Evolutionary conservation across 257 asterid genomes (phyloP).

Genomic region (Linderniella brevidens): DNA sequence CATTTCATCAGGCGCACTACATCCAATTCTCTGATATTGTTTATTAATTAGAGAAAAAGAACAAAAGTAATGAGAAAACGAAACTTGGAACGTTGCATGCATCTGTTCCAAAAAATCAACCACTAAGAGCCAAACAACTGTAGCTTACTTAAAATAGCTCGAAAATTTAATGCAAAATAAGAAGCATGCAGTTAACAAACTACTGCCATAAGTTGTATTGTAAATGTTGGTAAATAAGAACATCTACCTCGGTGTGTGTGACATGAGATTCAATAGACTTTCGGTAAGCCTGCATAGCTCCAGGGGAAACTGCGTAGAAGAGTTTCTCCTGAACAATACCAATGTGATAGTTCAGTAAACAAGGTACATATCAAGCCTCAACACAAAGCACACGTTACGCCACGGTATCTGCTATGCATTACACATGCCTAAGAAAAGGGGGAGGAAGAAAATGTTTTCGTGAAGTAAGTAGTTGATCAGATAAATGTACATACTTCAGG

Average conservation of each 20-base stretch:
- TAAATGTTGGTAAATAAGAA: not conserved
- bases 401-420: too few relatives aligned
- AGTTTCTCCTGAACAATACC: slow-evolving; percentile 45
- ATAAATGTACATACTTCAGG: not conserved
- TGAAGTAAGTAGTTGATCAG: not conserved
- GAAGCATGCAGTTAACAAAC: not conserved
- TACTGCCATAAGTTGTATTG: not conserved
- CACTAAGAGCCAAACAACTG: too few relatives aligned
- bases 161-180: not conserved
- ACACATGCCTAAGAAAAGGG: not conserved
- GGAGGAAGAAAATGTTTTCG: not conserved
- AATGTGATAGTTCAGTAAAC: slow-evolving; percentile 11
- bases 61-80: slow-evolving; percentile 4
- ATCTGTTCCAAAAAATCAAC: too few relatives aligned
- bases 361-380: not conserved
- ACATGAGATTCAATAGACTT: slow-evolving; percentile 47
- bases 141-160: too few relatives aligned
- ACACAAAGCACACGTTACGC: not conserved
- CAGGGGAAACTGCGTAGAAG: slow-evolving; percentile 52
- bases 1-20: slow-evolving; percentile 57
- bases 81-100: not conserved
- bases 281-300: slow-evolving; percentile 56
- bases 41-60: slow-evolving; percentile 4
- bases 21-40: slow-evolving; percentile 43
- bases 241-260: slow-evolving; percentile 49